Evolutionary conservation across 1,284 basidiomycete genomes (phyloP).

Genomic region (Cutaneotrichosporon dermatis): DNA sequence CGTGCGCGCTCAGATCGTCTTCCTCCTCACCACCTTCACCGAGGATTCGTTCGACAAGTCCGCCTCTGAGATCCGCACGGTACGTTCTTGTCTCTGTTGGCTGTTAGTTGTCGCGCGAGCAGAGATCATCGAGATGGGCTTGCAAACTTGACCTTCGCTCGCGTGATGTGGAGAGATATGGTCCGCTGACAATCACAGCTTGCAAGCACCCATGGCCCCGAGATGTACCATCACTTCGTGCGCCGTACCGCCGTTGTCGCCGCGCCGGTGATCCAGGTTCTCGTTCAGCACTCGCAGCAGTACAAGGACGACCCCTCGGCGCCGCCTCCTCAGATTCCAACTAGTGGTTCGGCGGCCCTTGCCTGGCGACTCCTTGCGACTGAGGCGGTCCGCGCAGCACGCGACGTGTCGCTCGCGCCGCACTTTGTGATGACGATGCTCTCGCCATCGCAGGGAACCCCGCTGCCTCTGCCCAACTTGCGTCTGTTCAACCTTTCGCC

Average conservation of each 20-base stretch:
- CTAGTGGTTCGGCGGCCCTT: slow-evolving; percentile 34
- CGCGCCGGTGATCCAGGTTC: slow-evolving; percentile 43
- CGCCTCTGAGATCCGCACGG: slow-evolving; percentile 82
- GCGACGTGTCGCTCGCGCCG: slow-evolving; percentile 46
- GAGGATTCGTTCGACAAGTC: slow-evolving; percentile 93
- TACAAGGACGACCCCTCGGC: slow-evolving; percentile 43
- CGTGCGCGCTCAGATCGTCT: slow-evolving; percentile 67
- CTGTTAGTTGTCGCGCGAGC: not conserved
- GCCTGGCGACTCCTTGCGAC: slow-evolving; percentile 46
- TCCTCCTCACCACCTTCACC: slow-evolving; percentile 83
- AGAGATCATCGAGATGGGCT: too few relatives aligned
- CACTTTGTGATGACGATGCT: slow-evolving; percentile 48
- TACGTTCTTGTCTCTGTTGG: slow-evolving; percentile 51
- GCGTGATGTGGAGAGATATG: not conserved
- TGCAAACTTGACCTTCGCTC: not conserved
- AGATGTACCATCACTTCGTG: slow-evolving; percentile 92
- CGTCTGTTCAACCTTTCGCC: slow-evolving; percentile 42
- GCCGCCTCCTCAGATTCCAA: slow-evolving; percentile 39
- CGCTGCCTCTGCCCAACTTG: slow-evolving; percentile 44
- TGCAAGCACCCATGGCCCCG: slow-evolving; percentile 87
- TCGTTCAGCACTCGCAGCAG: slow-evolving; percentile 40
- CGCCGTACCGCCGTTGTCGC: slow-evolving; percentile 79
- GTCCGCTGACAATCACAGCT: slow-evolving; percentile 56
- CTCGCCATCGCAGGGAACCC: slow-evolving; percentile 38
- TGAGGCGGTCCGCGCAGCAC: slow-evolving; percentile 43